phyloP scores from a whole-genome alignment of 2,329 filamentous ascomycete genomes.

The Cercospora zeina region DNA sequence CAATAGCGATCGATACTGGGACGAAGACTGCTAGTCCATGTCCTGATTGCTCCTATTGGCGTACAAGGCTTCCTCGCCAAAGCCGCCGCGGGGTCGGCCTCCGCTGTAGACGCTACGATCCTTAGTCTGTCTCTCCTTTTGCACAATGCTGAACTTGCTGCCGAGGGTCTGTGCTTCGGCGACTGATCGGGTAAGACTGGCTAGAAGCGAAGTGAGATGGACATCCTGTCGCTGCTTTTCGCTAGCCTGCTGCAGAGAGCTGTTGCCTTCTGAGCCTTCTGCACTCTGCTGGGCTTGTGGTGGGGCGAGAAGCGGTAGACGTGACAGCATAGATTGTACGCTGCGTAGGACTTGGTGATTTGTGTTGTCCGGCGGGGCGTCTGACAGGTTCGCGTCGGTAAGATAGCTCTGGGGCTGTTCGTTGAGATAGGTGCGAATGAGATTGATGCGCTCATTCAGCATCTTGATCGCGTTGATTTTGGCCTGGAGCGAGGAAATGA shows the following conservation, averaged over 20 bases:
- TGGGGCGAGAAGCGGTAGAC: constrained; percentile 80
- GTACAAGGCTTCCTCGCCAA: constrained; percentile 27
- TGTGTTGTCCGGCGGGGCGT: constrained; percentile 43
- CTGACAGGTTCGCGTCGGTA: constrained; percentile 47
- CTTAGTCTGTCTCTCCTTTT: constrained; percentile 44
- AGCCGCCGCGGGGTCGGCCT: constrained; percentile 19
- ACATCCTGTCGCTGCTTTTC: constrained; percentile 82
- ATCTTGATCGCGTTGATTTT: constrained; percentile 94
- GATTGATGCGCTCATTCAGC: constrained; percentile 64
- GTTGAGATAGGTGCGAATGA: constrained; percentile 69
- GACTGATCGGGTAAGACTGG: constrained; percentile 71
- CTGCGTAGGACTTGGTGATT: constrained; percentile 78
- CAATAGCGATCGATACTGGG: not conserved
- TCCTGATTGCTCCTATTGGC: constrained; percentile 28
- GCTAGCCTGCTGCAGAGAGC: constrained; percentile 44
- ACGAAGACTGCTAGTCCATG: constrained; percentile 14
- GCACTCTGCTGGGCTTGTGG: constrained; percentile 62
- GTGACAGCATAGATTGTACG: constrained; percentile 80
- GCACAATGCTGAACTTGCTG: constrained; percentile 63
- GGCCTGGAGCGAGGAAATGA: constrained; percentile 70
- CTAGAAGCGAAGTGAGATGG: constrained; percentile 72
- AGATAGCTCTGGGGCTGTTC: constrained; percentile 67
- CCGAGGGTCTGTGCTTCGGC: constrained; percentile 71
- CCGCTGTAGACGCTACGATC: constrained; percentile 29
- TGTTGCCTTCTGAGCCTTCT: constrained; percentile 53